Percentiles rank a stretch among this genome's conserved stretches.
Conservation (phyloP, 2,329 filamentous ascomycete genomes). For the Sarocladium kiliense region DNA sequence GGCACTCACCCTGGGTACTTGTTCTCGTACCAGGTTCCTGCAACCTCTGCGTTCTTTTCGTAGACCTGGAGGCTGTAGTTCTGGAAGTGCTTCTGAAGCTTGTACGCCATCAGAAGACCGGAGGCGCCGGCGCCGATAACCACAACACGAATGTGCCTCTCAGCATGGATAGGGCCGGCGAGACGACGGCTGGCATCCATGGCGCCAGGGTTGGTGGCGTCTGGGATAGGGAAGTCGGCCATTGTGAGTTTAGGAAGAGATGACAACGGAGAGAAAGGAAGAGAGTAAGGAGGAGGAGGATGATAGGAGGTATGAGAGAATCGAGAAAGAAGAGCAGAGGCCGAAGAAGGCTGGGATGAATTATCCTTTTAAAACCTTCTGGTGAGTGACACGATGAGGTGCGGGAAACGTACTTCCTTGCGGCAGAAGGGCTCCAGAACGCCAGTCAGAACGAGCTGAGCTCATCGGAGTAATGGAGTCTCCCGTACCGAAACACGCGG, state of each 20-base stretch:
- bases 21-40: constrained; percentile 40
- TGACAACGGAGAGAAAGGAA: neutral
- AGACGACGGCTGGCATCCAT: constrained; percentile 15
- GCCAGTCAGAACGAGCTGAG: neutral
- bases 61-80: constrained; percentile 36
- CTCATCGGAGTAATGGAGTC: too few species aligned
- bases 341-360: constrained; percentile 1
- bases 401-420: neutral
- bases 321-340: neutral
- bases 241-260: constrained; percentile 10
- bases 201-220: constrained; percentile 13
- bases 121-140: constrained; percentile 29
- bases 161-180: constrained; percentile 15
- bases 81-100: constrained; percentile 44
- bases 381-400: neutral
- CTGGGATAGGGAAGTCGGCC: constrained; percentile 13
- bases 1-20: constrained; percentile 9
- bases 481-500: neutral
- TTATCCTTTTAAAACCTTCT: neutral
- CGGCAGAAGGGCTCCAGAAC: neutral
- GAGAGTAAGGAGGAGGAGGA: neutral
- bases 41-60: constrained; percentile 45
- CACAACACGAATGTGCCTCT: constrained; percentile 17
- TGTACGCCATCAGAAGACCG: constrained; percentile 28
- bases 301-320: neutral